Base-by-base conservation (phyloP, 1,139 yeast species). In the Yamadazyma spencermartinsiae region DNA sequence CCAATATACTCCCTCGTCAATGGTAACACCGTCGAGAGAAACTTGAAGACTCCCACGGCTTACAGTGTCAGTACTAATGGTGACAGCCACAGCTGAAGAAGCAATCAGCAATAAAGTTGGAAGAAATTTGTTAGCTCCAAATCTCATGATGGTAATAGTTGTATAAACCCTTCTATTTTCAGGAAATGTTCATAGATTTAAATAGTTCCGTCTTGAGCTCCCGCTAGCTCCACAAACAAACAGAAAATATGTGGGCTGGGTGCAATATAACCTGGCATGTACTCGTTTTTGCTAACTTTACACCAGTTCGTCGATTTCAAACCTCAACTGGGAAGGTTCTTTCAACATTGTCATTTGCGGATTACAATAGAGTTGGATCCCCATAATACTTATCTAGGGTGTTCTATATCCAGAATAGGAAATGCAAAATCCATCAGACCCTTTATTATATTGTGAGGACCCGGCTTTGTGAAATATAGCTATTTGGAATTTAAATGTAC, bases 1-100 rank as follows among this genome's bases (percentile, higher is more conserved):
- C 60, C 61, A 64, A 40, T 54, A 59, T 11, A 52, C 65, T 30
- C 58, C 63, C 14, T 27, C 30, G 8, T 27, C 30, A 13, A 27
- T 14, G 5, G 30, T 27, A 15, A 27, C 17, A 6, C 30, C 30
- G 14, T 17, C 30, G 9, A 27, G 18, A 11, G 30, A 7, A 9
- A 27, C 9, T 6, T n/a, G 6, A 27, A 27, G 18, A 15, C n/a
- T n/a, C 6, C 30, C 30, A 14, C 30, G 16, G 8, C 18, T 14
- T 15, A 27, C n/a, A 9, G 30, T 27, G n/a, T 27, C 18, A 13
- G 16, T 15, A 27, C 18, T 14, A 15, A 27, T 27, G 18, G 30
- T 29, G 17, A 29, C 12, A 5, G 31, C 20, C 20, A 17, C 8
- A 29, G 21, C 21, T 17, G 31, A 31, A 12, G 31, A 15, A 12